Evolutionary conservation across 2,329 filamentous ascomycete genomes (phyloP), one percentile per base, ranked within the genome.

Genomic region (Trichoderma sp.): DNA sequence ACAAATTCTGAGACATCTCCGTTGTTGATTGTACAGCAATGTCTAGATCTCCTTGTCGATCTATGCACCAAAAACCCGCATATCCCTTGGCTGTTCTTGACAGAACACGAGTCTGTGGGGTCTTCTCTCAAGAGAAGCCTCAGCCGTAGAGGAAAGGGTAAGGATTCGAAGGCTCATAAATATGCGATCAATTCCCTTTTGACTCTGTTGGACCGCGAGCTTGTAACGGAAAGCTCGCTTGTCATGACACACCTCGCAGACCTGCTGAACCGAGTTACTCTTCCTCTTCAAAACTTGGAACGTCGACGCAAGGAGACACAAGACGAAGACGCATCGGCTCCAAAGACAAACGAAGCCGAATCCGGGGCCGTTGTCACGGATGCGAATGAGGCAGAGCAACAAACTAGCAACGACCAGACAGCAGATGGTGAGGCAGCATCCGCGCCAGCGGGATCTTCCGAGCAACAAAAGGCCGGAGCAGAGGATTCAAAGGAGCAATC

Each of bases 181-280:
- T 99, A 92, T 79, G 94, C 97, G 11, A 88, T 99, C 79, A 99
- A 99, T 80, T 94, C 95, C 15, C 84, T 99, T 34, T 86, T 99
- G 61, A 91, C 90, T 73, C 87, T 99, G 6, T 87, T 99, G 26
- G 96, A 98, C 79, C 92, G 96, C n/a, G 93, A 94, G 74, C 86
- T 98, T 73, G 95, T 99, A 74, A 97, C 97, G 83, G 96, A 99
- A 82, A 99, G 94, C 82, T 95, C 95, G n/a, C 88, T 91, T 7
- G 95, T 97, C 71, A 98, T 99, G 95, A 95, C 97, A 76, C 91
- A 94, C 74, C 87, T 99, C 30, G 96, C 96, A 2, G 91, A 92
- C 74, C 85, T 99, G 34, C 87, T 99, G 30, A 95, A 94, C 80
- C 91, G 92, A 74, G 94, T 98, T 70, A 99, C 96, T 0, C 87